These are phyloP conservation scores for Capsella bursapastoris DNA, from an alignment of 345 rosid species.

Conservation along the genomic window DNA sequence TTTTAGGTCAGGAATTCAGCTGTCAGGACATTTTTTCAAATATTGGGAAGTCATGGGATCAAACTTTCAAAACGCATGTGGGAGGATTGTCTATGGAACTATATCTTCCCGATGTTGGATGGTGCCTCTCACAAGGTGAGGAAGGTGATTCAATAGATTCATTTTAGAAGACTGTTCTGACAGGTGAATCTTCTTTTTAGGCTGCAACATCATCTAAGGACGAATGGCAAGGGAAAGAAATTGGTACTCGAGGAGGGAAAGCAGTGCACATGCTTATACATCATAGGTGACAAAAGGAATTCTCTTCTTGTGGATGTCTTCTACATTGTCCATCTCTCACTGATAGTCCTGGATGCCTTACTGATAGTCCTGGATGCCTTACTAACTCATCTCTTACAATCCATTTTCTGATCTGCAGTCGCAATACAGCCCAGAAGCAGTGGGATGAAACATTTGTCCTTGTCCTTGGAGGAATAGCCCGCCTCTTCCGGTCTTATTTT, in stretches of 20 bases:
- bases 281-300: conserved; percentile 66
- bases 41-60: conserved; percentile 90
- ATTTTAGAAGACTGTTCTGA: conserved; percentile 22
- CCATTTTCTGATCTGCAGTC: conserved; percentile 58
- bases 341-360: background rate
- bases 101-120: conserved; percentile 87
- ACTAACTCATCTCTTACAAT: conserved; percentile 28
- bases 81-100: conserved; percentile 99
- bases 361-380: conserved; percentile 31
- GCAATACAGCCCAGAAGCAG: conserved; percentile 96
- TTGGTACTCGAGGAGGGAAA: conserved; percentile 94
- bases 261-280: conserved; percentile 98
- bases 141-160: conserved; percentile 31
- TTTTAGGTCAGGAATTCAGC: conserved; percentile 97
- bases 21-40: conserved; percentile 91
- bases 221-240: conserved; percentile 98
- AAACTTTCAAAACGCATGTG: conserved; percentile 93
- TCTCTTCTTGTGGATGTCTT: conserved; percentile 9
- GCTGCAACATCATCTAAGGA: conserved; percentile 98
- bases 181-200: conserved; percentile 52
- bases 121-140: conserved; percentile 92
- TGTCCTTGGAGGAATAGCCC: conserved; percentile 94
- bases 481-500: conserved; percentile 89
- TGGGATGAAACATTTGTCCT: conserved; percentile 99
- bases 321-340: conserved; percentile 14